phyloP scores from a whole-genome alignment of 2,329 filamentous ascomycete species.

The Colletotrichum sp. region DNA sequence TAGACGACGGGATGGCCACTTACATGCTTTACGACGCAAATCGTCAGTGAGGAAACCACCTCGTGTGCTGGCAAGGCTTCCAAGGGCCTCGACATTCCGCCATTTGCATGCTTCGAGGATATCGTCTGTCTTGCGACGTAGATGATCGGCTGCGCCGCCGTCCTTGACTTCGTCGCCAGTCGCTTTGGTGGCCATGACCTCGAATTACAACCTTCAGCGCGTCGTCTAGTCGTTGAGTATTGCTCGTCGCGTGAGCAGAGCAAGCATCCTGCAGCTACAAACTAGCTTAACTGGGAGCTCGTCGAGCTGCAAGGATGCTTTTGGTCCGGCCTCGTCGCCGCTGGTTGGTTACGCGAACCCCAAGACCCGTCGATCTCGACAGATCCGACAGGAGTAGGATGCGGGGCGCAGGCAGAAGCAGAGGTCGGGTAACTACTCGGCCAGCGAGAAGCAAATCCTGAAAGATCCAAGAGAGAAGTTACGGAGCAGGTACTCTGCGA shows the following conservation, averaged over 20 bases:
- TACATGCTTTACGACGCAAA: conserved; percentile 79
- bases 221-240: background rate
- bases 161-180: background rate
- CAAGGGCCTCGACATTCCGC: conserved; percentile 61
- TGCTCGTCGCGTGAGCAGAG: background rate
- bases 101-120: conserved; percentile 66
- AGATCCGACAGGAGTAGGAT: background rate
- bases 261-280: background rate
- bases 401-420: background rate
- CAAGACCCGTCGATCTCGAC: background rate
- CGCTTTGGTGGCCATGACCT: background rate
- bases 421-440: background rate
- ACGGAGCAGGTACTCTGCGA: background rate
- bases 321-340: background rate
- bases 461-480: background rate
- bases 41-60: conserved; percentile 73
- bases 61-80: conserved; percentile 62
- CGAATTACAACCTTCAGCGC: background rate
- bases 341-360: background rate
- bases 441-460: background rate
- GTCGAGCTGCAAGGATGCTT: background rate
- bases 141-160: conserved; percentile 4
- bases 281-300: background rate
- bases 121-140: conserved; percentile 44
- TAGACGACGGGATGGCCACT: conserved; percentile 41